A percentile compares a stretch with the other conserved stretches of the same genome.
These are phyloP conservation scores for Backusella parvicylindrica DNA, from an alignment of 192 early-diverging fungal species.

Conservation along the genomic window DNA sequence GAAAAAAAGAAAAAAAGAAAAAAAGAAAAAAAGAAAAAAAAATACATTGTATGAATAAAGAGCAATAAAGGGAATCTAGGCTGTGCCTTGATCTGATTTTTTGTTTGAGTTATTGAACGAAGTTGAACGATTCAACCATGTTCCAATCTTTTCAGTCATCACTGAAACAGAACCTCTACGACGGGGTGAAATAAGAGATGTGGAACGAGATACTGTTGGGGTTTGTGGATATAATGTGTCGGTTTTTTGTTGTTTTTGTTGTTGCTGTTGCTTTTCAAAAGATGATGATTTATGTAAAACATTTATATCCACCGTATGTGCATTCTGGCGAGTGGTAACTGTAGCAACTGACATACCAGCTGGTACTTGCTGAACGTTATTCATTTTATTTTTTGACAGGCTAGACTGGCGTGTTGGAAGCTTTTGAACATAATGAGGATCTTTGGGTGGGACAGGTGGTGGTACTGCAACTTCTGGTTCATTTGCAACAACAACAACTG, in stretches of 20 bases:
- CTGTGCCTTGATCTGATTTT: neutral
- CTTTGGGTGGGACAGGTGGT: conserved; percentile 12
- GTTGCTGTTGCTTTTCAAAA: neutral
- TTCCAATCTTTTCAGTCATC: conserved; percentile 8
- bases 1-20: neutral
- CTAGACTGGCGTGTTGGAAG: neutral
- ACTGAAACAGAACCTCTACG: conserved; percentile 9
- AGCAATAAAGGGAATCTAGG: neutral
- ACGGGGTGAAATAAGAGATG: neutral
- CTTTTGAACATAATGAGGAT: neutral
- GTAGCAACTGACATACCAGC: conserved; percentile 6
- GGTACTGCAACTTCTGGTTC: neutral
- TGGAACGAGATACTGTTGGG: neutral
- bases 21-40: neutral
- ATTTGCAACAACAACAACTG: neutral
- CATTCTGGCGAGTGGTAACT: neutral
- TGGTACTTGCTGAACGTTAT: neutral
- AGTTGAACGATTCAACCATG: conserved; percentile 12
- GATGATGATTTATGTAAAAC: neutral
- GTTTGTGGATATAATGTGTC: neutral
- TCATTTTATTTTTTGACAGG: neutral
- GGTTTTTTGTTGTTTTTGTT: neutral
- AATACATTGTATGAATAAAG: neutral
- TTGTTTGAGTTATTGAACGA: conserved; percentile 1
- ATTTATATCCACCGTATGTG: conserved; percentile 5